phyloP scores from a whole-genome alignment of 106 monocot genomes.

The Phalaenopsis equestris region DNA sequence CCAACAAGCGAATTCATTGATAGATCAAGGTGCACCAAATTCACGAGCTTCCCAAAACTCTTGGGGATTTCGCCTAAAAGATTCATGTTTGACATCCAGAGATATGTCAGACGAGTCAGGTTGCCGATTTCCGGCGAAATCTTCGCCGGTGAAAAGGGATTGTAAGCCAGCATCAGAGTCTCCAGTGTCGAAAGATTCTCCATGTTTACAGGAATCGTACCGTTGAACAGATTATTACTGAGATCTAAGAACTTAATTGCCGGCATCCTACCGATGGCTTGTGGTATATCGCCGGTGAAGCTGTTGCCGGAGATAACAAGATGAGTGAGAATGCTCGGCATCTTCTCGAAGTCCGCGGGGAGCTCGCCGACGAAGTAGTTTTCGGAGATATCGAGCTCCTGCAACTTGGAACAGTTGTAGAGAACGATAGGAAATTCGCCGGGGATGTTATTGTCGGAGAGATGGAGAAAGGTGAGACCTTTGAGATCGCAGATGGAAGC shows the following conservation, averaged over 20 bases:
- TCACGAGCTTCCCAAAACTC: conserved; percentile 15
- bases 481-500: conserved; percentile 37
- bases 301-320: conserved; percentile 38
- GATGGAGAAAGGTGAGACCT: conserved; percentile 36
- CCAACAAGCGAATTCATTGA: conserved; percentile 31
- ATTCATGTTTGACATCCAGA: conserved; percentile 29
- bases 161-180: conserved; percentile 27
- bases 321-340: conserved; percentile 10
- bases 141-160: conserved; percentile 24
- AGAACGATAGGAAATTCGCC: conserved; percentile 34
- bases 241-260: conserved; percentile 23
- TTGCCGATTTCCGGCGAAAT: conserved; percentile 38
- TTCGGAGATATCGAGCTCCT: conserved; percentile 42
- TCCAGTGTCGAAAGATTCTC: conserved; percentile 27
- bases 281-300: conserved; percentile 51
- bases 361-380: conserved; percentile 44
- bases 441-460: conserved; percentile 40
- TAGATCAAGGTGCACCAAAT: conserved; percentile 37
- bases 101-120: conserved; percentile 27
- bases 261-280: conserved; percentile 19
- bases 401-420: conserved; percentile 41
- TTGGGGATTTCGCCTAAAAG: conserved; percentile 41
- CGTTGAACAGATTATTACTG: conserved; percentile 49
- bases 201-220: conserved; percentile 32
- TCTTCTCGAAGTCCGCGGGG: conserved; percentile 23